phyloP scores from a whole-genome alignment of 2,329 filamentous ascomycete species.

The Xylaria sp. region DNA sequence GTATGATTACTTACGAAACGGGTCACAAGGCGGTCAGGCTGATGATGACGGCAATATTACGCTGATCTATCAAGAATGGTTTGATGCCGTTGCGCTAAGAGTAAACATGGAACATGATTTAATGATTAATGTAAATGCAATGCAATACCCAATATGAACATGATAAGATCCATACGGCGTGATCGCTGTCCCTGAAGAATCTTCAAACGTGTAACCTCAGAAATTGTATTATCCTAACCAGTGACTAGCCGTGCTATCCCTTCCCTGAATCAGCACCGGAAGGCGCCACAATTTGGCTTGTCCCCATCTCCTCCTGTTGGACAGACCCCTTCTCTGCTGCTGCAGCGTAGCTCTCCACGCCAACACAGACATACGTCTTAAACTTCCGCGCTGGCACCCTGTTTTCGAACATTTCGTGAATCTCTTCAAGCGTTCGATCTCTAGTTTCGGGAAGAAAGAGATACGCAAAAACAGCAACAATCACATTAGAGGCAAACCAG shows the following conservation, averaged over 20 bases:
- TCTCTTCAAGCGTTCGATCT: conserved; percentile 37
- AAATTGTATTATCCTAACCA: neutral
- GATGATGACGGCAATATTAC: conserved; percentile 7
- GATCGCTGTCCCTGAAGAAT: neutral
- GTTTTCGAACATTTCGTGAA: conserved; percentile 39
- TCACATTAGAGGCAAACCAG: conserved; percentile 47
- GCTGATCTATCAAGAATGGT: conserved; percentile 13
- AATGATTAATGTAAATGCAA: conserved; percentile 32
- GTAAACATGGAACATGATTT: conserved; percentile 24
- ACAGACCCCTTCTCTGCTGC: conserved; percentile 22
- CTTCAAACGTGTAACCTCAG: neutral
- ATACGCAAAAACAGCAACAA: conserved; percentile 42
- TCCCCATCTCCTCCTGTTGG: conserved; percentile 14
- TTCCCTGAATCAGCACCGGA: neutral
- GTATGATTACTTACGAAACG: conserved; percentile 12
- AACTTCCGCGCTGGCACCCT: conserved; percentile 35
- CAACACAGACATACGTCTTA: conserved; percentile 33
- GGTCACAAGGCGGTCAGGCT: conserved; percentile 2
- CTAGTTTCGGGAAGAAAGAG: conserved; percentile 36
- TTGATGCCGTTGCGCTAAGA: conserved; percentile 6
- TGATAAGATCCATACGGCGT: neutral
- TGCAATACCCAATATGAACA: conserved; percentile 17
- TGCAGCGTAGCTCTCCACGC: conserved; percentile 31
- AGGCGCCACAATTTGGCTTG: neutral
- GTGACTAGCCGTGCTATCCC: neutral